A percentile compares a stretch with the other conserved stretches of the same genome.
phyloP scores from a whole-genome alignment of 129 eudicot species.

The Artemisia argyi region DNA sequence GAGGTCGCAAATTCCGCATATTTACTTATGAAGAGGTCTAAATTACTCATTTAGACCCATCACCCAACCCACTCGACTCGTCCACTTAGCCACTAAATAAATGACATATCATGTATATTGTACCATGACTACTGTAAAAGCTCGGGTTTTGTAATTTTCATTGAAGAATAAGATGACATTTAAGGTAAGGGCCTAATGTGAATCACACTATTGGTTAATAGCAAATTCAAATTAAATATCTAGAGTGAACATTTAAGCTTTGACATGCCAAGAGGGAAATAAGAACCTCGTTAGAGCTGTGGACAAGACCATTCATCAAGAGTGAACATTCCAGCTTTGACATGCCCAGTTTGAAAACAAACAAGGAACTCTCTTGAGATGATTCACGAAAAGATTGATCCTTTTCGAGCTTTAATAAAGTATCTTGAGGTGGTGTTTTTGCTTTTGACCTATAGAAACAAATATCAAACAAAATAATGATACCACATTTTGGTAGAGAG shows the following conservation, averaged over 20 bases:
- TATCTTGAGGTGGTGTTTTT: conserved; percentile 81
- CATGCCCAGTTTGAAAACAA: conserved; percentile 79
- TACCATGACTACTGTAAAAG: conserved; percentile 6
- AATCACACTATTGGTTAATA: background rate
- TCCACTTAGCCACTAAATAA: background rate
- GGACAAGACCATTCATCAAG: conserved; percentile 88
- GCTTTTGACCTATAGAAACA: conserved; percentile 57
- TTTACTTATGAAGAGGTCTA: too few relatives aligned
- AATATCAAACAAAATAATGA: conserved; percentile 12
- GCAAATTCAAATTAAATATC: background rate
- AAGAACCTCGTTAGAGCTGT: conserved; percentile 68
- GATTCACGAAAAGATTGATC: conserved; percentile 63
- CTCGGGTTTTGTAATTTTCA: background rate
- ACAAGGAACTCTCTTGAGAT: conserved; percentile 70
- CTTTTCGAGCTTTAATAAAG: conserved; percentile 64
- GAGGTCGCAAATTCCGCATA: too few relatives aligned
- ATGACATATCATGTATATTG: background rate
- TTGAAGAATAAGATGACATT: background rate
- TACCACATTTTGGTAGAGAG: background rate
- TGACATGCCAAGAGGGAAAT: background rate
- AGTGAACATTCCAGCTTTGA: conserved; percentile 73
- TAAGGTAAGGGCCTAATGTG: background rate
- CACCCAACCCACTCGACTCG: background rate
- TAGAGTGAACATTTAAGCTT: background rate
- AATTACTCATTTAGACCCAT: too few relatives aligned